Conservation (phyloP, 2,329 filamentous ascomycete species). For the Plenodomus biglobosus region DNA sequence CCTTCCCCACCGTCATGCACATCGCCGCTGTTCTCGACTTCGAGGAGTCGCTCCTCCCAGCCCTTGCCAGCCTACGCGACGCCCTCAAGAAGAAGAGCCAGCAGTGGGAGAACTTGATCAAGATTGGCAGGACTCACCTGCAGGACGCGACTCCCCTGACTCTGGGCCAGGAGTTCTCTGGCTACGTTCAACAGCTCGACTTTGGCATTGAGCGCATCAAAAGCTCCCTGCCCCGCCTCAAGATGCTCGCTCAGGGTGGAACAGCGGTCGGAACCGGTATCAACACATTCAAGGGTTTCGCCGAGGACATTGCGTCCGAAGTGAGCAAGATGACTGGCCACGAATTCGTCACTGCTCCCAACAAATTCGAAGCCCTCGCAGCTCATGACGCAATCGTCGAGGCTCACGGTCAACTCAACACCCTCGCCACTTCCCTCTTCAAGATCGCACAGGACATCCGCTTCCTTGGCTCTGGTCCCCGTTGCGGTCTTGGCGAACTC, state of each 20-base stretch:
- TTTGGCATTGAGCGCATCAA: conserved; percentile 86
- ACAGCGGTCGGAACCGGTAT: conserved; percentile 96
- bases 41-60: conserved; percentile 80
- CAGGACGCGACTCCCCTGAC: conserved; percentile 97
- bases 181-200: conserved; percentile 93
- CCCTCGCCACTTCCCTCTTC: conserved; percentile 84
- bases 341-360: conserved; percentile 92
- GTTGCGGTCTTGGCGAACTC: conserved; percentile 93
- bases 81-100: conserved; percentile 87
- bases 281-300: conserved; percentile 96
- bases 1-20: conserved; percentile 99
- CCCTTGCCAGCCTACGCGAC: conserved; percentile 76
- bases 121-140: conserved; percentile 96
- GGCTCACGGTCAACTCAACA: conserved; percentile 91
- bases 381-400: conserved; percentile 96
- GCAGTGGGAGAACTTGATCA: conserved; percentile 92
- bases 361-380: conserved; percentile 97
- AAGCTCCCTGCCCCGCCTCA: conserved; percentile 77
- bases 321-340: conserved; percentile 90
- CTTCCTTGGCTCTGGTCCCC: conserved; percentile 92
- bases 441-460: conserved; percentile 99
- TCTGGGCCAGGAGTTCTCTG: conserved; percentile 95
- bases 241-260: conserved; percentile 88
- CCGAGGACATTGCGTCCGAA: conserved; percentile 87
- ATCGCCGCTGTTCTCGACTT: conserved; percentile 95